Base-by-base conservation (phyloP, 1,284 basidiomycete species). In the Trametes versicolor region DNA sequence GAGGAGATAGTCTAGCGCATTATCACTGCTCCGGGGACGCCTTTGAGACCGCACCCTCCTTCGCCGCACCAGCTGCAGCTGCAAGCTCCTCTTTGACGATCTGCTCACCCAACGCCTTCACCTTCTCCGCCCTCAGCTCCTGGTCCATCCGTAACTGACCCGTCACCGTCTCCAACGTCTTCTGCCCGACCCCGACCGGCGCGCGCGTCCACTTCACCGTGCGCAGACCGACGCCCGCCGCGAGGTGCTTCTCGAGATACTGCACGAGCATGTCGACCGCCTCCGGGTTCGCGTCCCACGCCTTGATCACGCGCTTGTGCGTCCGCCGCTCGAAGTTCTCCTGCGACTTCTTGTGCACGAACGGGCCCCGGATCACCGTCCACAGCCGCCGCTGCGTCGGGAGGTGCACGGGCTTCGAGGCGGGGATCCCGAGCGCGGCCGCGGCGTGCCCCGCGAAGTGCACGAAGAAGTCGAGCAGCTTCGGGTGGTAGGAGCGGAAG, bases 321-420 rank as follows among this genome's bases (percentile, higher is more conserved):
- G 93, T 92, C 73, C 83, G 85, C 36, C 95, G 81, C 79, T 96
- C 92, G 77, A 98, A 99, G 81, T 99, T 99, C 81, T 99, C 96
- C 79, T 98, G 96, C 23, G 87, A 84, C 80, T 98, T 98, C 78
- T 99, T 99, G 79, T 97, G 92, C 9, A 90, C 91, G 78, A 99
- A 99, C 4, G 97, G 96, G 4, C 89, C 87, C 49, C 91, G 88
- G 12, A 88, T 85, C 15, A 99, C 96, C 0, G 97, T 98, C 89
- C 94, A 96, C 10, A 98, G 81, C 9, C 86, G 85, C 27, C 92
- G 90, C 70, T 91, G 85, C 1, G 88, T 94, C 0, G 96, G 96
- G 0, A 98, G 86, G 2, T 80, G 78, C 2, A 86, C 87, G 2
- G 91, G 84, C 15, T 85, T 84, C 8, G 93, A 91, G 21, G 89